Evolutionary conservation across 2,329 filamentous ascomycete species (phyloP), one percentile per base, ranked within the genome.

Genomic region (Alternaria brassicicola): DNA sequence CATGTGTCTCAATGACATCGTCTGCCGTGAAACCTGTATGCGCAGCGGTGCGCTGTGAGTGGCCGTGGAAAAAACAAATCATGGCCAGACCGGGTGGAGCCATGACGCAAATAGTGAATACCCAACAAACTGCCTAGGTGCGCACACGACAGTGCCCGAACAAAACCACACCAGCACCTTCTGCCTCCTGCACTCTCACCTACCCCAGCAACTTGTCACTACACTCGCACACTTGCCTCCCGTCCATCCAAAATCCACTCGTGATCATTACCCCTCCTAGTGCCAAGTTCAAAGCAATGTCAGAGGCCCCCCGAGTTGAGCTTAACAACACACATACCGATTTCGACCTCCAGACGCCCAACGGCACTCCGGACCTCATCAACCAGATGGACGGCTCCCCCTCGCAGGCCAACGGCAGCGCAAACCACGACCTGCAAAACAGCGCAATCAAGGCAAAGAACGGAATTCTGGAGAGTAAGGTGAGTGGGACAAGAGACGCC

Each of bases 381-480:
- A 43, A 60, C 56, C 60, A 66, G 38, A 59, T 62, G 57, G 66
- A 67, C 62, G 63, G 49, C 30, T 36, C 61, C 17, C 31, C 62
- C 23, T 52, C 63, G 43, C 62, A 63, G 25, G 47, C 65, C 33
- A 73, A 68, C 67, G 66, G 67, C 63, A 61, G 48, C 49, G 59
- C 64, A 21, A 62, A 62, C 49, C 58, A 61, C 33, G 57, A 50
- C 39, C 58, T 65, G 65, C 64, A 64, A 43, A 56, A 63, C 55
- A 68, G 67, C 55, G 65, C 71, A 33, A 65, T 71, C 64, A 70
- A 70, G 57, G 64, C 72, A 51, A 76, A 78, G 69, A 72, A 77
- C 71, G 71, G 67, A 59, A 66, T 80, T 57, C 48, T 78, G 47
- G 73, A 75, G 67, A 76, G 80, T 82, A 72, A 81, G 80, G 79